phyloP scores from a whole-genome alignment of 1,284 basidiomycete species.

The Ceratobasidium sp. region DNA sequence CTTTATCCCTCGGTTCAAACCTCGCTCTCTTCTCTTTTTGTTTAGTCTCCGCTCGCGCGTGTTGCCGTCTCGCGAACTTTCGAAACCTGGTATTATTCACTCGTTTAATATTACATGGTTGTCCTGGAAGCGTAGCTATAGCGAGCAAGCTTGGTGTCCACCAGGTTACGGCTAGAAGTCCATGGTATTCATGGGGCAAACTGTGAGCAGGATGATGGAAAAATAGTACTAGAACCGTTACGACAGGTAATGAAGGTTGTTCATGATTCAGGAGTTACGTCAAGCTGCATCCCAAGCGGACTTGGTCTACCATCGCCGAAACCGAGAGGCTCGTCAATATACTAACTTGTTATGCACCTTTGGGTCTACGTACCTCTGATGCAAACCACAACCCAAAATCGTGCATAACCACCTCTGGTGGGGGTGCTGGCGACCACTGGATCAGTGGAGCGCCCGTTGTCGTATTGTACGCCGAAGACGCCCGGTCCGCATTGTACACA shows the following conservation, averaged over 20 bases:
- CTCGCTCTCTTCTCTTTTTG: conserved; percentile 28
- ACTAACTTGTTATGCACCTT: neutral
- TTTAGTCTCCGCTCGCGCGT: conserved; percentile 16
- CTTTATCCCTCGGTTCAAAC: conserved; percentile 7
- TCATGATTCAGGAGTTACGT: neutral
- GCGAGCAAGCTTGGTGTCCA: neutral
- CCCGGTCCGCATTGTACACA: conserved; percentile 29
- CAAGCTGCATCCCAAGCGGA: conserved; percentile 31
- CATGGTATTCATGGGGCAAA: neutral
- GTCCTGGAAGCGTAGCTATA: neutral
- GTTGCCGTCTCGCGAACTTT: conserved; percentile 19
- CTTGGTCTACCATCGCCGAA: neutral
- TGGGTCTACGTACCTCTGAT: conserved; percentile 20
- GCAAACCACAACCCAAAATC: conserved; percentile 29
- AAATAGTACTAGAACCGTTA: neutral
- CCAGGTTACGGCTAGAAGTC: neutral
- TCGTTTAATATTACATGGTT: conserved; percentile 40
- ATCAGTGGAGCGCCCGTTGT: neutral
- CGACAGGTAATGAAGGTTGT: neutral
- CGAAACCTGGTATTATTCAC: conserved; percentile 27
- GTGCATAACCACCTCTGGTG: conserved; percentile 9
- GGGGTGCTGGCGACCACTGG: conserved; percentile 27
- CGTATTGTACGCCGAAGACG: conserved; percentile 22
- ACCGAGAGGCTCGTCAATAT: neutral
- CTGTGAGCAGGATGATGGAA: neutral